Evolutionary conservation across 176 grass and related monocot genomes (phyloP), one percentile per base, ranked within the genome.

Genomic region (Paspalum vaginatum): DNA sequence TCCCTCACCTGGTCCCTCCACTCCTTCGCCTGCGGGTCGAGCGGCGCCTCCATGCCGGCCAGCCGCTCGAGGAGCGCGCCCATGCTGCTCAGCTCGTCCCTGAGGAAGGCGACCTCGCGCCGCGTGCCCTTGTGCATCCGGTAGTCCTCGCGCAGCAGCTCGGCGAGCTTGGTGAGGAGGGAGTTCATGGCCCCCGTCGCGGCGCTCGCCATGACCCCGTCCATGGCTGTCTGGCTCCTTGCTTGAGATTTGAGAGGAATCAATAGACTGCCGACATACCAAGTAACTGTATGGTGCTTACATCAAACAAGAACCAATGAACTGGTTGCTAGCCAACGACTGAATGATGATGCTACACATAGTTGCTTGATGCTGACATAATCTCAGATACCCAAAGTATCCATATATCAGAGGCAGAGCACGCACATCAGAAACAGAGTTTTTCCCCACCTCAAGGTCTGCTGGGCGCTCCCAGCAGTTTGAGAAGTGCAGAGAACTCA

Each of bases 1-100:
- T 88, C 86, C 52, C 81, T 79, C 75, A 88, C 81, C 22, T 88
- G 75, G 49, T 61, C 64, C 68, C 58, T 56, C 86, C 86, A 88
- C 43, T 83, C 81, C 68, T 17, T 74, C 1, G 18, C 51, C 81
- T 84, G 86, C 16, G 32, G 43, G 13, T 75, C 61, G 0, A 79
- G 61, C 6, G 1, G 61, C 6, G 1, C 3, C 68, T 84, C 86
- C 8, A 2, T 2, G 12, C 74, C 61, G 0, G 75, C 59, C 37
- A 88, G 51, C 75, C 37, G 53, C 86, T 80, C 68, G 0, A 83
- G 61, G 1, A 84, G 43, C 5, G 69, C 37, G 0, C 79, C 84
- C 86, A 88, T 88, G 59, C 80, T 79, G 74, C 75, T 52, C 59
- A 88, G 59, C 60, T 84, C 86, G 1, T 78, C 74, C 21, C 51